A percentile compares a stretch with the other conserved stretches of the same genome.
Conservation (phyloP, 2,329 filamentous ascomycete species). For the Botryotinia convoluta region DNA sequence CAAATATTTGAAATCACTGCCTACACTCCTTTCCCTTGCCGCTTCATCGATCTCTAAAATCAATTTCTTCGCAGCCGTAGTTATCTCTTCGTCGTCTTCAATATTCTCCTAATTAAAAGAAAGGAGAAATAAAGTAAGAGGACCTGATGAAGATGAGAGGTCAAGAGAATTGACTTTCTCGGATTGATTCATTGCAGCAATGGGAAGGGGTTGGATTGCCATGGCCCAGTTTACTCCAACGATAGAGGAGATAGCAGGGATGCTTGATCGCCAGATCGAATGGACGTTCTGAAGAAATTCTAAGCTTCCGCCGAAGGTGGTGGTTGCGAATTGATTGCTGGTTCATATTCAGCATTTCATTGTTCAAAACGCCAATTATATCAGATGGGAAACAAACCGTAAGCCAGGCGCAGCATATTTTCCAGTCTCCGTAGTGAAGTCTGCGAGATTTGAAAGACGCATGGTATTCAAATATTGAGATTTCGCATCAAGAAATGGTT, state of each 20-base stretch:
- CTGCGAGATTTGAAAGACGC: neutral
- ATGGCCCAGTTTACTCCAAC: neutral
- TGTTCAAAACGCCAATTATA: neutral
- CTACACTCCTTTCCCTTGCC: neutral
- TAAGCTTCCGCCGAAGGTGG: neutral
- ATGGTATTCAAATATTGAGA: constrained; percentile 6
- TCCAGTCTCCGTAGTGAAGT: neutral
- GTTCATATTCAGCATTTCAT: too few relatives aligned
- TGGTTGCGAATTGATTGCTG: constrained; percentile 4
- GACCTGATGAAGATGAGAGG: neutral
- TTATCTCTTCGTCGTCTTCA: neutral
- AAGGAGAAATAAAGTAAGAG: neutral
- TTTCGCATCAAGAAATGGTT: neutral
- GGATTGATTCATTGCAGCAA: neutral
- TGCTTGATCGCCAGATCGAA: neutral
- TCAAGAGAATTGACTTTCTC: neutral
- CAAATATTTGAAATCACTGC: neutral
- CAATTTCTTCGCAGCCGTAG: neutral
- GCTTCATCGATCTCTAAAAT: neutral
- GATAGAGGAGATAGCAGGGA: neutral
- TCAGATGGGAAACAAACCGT: neutral
- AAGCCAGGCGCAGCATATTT: neutral
- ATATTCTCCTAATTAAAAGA: neutral
- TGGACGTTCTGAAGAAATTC: neutral
- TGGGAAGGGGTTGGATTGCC: neutral